Conservation (phyloP, 2,329 filamentous ascomycete species). For the Sordariomycetes sp. region DNA sequence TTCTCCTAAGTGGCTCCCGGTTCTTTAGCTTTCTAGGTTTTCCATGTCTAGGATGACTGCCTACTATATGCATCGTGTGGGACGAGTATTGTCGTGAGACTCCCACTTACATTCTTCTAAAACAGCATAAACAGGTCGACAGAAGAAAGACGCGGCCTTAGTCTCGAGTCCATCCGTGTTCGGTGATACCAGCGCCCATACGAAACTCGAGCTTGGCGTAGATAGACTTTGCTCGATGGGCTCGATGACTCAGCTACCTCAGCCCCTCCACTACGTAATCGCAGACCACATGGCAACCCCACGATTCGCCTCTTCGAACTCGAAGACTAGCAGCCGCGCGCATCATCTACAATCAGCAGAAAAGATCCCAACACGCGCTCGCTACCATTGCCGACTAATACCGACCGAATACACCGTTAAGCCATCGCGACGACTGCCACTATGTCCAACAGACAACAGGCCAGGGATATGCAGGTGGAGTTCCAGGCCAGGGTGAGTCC, state of each 20-base stretch:
- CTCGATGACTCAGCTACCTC: background rate
- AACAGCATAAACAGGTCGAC: too few relatives aligned
- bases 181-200: too few relatives aligned
- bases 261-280: background rate
- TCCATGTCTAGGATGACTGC: too few relatives aligned
- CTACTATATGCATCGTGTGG: too few relatives aligned
- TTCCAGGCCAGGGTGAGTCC: conserved; percentile 41
- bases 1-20: too few relatives aligned
- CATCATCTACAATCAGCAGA: background rate
- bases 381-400: background rate
- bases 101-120: too few relatives aligned
- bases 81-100: too few relatives aligned
- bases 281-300: background rate
- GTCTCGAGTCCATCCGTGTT: too few relatives aligned
- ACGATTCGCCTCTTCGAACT: background rate
- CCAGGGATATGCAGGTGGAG: conserved; percentile 49
- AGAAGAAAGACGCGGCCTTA: too few relatives aligned
- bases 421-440: conserved; percentile 10
- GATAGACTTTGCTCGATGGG: background rate
- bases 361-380: background rate
- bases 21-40: too few relatives aligned
- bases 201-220: background rate
- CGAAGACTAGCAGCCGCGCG: background rate
- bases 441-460: conserved; percentile 46
- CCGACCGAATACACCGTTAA: background rate